Percentiles rank a stretch among this genome's conserved stretches.
These are phyloP conservation scores for Brettanomyces nanus DNA, from an alignment of 805 yeast species.

Conservation along the genomic window DNA sequence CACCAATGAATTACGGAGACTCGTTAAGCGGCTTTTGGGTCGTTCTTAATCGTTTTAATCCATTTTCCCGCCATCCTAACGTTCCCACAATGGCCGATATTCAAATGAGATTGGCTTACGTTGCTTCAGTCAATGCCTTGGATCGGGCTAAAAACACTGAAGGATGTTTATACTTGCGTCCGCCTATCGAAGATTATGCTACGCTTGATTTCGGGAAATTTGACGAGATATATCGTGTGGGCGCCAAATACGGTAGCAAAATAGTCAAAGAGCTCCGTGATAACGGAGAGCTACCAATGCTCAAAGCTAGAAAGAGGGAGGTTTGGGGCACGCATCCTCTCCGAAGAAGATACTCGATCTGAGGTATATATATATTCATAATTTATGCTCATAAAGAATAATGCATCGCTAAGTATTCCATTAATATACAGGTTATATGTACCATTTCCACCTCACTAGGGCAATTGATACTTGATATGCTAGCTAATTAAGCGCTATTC, in stretches of 20 bases:
- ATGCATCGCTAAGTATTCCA: not conserved
- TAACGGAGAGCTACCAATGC: conserved; percentile 48
- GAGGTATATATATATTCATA: conserved; percentile 9
- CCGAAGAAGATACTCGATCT: conserved; percentile 60
- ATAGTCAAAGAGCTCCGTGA: conserved; percentile 44
- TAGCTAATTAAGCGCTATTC: too few relatives aligned
- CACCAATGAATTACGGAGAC: conserved; percentile 88
- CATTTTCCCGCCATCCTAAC: conserved; percentile 78
- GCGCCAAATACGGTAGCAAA: conserved; percentile 62
- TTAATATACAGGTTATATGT: conserved; percentile 3
- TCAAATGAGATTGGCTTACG: conserved; percentile 88
- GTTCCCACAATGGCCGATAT: conserved; percentile 94
- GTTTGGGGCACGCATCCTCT: conserved; percentile 21
- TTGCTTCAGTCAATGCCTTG: conserved; percentile 87
- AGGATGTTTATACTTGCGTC: conserved; percentile 82
- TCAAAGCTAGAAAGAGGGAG: conserved; percentile 43
- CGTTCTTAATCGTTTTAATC: conserved; percentile 76
- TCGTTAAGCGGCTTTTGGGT: conserved; percentile 92
- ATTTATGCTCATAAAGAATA: not conserved
- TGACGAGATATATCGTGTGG: conserved; percentile 81
- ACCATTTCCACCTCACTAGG: not conserved
- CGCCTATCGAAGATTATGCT: conserved; percentile 88
- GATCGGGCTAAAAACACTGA: conserved; percentile 79
- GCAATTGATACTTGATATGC: too few relatives aligned
- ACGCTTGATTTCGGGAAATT: conserved; percentile 89